Evolutionary conservation across 176 grass and related monocot genomes (phyloP).

Genomic region (Dendrocalamus sinicus): DNA sequence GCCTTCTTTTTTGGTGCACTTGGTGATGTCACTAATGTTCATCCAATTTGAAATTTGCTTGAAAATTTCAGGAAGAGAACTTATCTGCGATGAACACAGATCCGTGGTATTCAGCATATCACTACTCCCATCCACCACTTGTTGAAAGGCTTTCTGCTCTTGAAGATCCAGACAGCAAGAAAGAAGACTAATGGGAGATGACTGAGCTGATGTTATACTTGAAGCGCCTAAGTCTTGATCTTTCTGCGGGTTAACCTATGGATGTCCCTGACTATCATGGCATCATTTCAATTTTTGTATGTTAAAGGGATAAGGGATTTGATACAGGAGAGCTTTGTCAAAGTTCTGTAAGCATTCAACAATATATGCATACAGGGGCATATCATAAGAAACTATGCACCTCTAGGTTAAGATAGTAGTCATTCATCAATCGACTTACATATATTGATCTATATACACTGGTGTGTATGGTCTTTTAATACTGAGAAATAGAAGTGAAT

Average conservation of each 20-base stretch:
- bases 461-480: constrained; percentile 5
- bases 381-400: not conserved
- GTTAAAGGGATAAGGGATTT: not conserved
- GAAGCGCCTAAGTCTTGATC: not conserved
- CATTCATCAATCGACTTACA: not conserved
- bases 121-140: constrained; percentile 97
- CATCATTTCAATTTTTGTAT: constrained; percentile 1
- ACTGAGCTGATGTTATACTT: not conserved
- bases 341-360: constrained; percentile 25
- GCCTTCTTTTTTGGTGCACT: not conserved
- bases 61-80: constrained; percentile 87
- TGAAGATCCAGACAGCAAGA: constrained; percentile 77
- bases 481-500: constrained; percentile 32
- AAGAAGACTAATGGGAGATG: constrained; percentile 56
- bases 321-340: not conserved
- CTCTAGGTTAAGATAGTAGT: constrained; percentile 11
- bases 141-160: constrained; percentile 87
- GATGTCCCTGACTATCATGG: not conserved
- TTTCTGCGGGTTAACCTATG: not conserved
- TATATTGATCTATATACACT: constrained; percentile 19
- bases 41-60: constrained; percentile 10
- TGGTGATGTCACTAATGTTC: not conserved
- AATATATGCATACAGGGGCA: not conserved
- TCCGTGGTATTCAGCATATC: constrained; percentile 98
- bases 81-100: constrained; percentile 98